Percentiles rank a stretch among this genome's conserved stretches.
phyloP scores from a whole-genome alignment of 257 asterid genomes.

The Solanum clarkiae region DNA sequence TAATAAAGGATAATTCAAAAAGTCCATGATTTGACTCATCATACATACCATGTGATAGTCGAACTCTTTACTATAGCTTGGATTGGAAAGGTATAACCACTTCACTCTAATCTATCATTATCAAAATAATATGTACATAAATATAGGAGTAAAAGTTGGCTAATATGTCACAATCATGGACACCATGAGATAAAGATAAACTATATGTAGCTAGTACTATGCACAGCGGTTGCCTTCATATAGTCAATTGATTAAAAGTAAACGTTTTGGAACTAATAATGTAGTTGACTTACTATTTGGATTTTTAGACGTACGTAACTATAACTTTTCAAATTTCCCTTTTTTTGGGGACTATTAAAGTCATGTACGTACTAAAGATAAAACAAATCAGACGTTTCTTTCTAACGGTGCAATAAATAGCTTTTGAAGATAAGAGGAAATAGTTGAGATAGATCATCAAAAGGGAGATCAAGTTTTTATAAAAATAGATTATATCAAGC shows the following conservation, averaged over 20 bases:
- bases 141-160: background rate
- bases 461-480: background rate
- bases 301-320: background rate
- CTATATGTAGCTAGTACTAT: background rate
- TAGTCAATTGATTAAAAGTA: background rate
- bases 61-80: background rate
- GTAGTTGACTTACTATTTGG: background rate
- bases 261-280: background rate
- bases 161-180: background rate
- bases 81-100: background rate
- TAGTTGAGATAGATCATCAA: background rate
- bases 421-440: background rate
- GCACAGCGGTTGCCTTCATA: background rate
- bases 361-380: background rate
- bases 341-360: background rate
- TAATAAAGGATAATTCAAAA: too few relatives aligned
- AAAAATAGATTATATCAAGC: background rate
- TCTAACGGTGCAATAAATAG: background rate
- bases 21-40: too few relatives aligned
- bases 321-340: background rate
- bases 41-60: too few relatives aligned
- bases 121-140: background rate
- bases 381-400: background rate
- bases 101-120: background rate
- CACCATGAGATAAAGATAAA: background rate